Percentiles rank a stretch among this genome's conserved stretches.
Evolutionary conservation across 1,139 yeast genomes (phyloP).

Genomic region (Yamadazyma atlantica): DNA sequence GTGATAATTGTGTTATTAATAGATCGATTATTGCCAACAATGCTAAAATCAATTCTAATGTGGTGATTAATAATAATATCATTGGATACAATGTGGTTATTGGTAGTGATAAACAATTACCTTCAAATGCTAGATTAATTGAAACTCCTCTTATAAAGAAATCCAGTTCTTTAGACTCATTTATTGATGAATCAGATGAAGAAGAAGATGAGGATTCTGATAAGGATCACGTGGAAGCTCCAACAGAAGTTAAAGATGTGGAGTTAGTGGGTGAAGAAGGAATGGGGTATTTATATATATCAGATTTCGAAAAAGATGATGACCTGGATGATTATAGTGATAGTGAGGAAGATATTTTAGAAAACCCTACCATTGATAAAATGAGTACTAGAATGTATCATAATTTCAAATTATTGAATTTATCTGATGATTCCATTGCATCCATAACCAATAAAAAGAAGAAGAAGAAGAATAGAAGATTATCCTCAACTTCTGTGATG

Average conservation of each 20-base stretch:
- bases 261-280: slow-evolving; percentile 61
- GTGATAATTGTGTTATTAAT: slow-evolving; percentile 57
- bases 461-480: slow-evolving; percentile 29
- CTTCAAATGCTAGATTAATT: slow-evolving; percentile 52
- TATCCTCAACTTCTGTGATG: slow-evolving; percentile 37
- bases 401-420: slow-evolving; percentile 54
- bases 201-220: slow-evolving; percentile 18
- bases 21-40: slow-evolving; percentile 70
- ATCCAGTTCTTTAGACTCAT: slow-evolving; percentile 23
- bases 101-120: slow-evolving; percentile 49
- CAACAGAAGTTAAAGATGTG: slow-evolving; percentile 23
- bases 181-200: slow-evolving; percentile 29
- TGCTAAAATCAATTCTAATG: slow-evolving; percentile 54
- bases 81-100: slow-evolving; percentile 72
- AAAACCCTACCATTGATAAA: slow-evolving; percentile 20
- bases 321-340: slow-evolving; percentile 37
- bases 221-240: slow-evolving; percentile 1
- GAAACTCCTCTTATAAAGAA: slow-evolving; percentile 43
- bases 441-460: slow-evolving; percentile 49
- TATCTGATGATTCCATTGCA: slow-evolving; percentile 80
- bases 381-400: slow-evolving; percentile 48
- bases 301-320: slow-evolving; percentile 48
- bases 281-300: slow-evolving; percentile 55
- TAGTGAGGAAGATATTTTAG: slow-evolving; percentile 26
- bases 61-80: slow-evolving; percentile 66